phyloP scores from a whole-genome alignment of 2,329 filamentous ascomycete genomes.

The Hypomyces rosellus region DNA sequence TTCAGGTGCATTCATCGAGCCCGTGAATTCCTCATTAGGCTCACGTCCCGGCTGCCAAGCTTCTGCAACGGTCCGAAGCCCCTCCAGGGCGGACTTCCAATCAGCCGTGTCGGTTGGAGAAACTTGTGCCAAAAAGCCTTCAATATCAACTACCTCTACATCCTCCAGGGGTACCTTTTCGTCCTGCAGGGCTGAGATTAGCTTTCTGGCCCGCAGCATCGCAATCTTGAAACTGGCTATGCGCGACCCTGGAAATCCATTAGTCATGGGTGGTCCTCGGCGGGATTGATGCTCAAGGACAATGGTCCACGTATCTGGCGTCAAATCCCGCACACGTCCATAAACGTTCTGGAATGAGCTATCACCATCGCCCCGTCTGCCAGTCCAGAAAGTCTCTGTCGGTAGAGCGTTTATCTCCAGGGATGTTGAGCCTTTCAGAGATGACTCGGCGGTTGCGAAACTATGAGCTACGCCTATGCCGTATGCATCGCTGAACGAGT shows the following conservation, averaged over 20 bases:
- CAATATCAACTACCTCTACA: not conserved
- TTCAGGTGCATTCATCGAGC: not conserved
- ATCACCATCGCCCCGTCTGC: not conserved
- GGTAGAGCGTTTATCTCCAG: not conserved
- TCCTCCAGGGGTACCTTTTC: not conserved
- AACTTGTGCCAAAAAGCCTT: not conserved
- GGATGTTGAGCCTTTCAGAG: no score
- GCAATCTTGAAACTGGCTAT: not conserved
- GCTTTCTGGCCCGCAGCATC: not conserved
- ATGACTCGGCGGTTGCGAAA: not conserved
- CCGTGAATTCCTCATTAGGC: not conserved
- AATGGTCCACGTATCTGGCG: constrained; percentile 3
- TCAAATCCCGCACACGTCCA: not conserved
- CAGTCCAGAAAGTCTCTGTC: not conserved
- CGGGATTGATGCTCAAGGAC: not conserved
- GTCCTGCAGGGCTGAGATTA: not conserved
- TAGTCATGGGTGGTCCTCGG: not conserved
- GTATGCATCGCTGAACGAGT: not conserved
- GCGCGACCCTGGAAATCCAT: not conserved
- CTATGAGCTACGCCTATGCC: not conserved
- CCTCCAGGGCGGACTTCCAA: not conserved
- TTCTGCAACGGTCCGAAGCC: not conserved
- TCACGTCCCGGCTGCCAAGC: not conserved
- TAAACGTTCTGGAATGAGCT: not conserved
- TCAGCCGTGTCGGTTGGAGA: not conserved